Evolutionary conservation across 169 alveolate species (phyloP), one percentile per base, ranked within the genome.

Genomic region (Plasmodium berghei): DNA sequence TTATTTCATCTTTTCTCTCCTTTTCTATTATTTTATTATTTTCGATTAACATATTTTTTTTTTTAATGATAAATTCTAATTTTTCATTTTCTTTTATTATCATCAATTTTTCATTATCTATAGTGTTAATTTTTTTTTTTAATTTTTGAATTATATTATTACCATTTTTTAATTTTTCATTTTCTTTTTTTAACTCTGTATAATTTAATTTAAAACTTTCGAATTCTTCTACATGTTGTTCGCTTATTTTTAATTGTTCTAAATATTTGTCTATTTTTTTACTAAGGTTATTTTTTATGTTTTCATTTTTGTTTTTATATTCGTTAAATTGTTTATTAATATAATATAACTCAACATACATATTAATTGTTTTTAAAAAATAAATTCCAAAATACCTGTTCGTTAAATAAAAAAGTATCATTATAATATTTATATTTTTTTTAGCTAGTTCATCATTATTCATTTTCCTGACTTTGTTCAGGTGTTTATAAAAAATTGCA

Each of bases 81-180:
- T 77, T 75, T 55, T 77, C 89, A 12, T 73, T 73, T 58, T 70
- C 66, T 12, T 49, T 77, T 22, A 55, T 45, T 10, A 77, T 22
- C n/a, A 54, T 24, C 10, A 59, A 20, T 24, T 58, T 77, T 40
- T 77, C 89, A 16, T 40, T 55, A 22, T 77, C 62, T 18, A 77
- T 20, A 9, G 64, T 18, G 10, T 14, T 58, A 49, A 77, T 54
- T 56, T 62, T 77, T 45, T 20, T 77, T 56, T 69, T 77, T 45
- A 77, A 45, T n/a, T 46, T 77, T 16, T 77, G 89, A 20, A 77
- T 22, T 8, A 77, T 6, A 28, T 12, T 52, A 8, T 77, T 70
- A 24, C 34, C 8, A 20, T 28, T 77, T 48, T 77, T 77, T 14
- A 77, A 28, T 56, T 64, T 77, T 8, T 77, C 89, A 18, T 77